Base-by-base conservation (phyloP, 2,329 filamentous ascomycete genomes). In the Penicillium freii region DNA sequence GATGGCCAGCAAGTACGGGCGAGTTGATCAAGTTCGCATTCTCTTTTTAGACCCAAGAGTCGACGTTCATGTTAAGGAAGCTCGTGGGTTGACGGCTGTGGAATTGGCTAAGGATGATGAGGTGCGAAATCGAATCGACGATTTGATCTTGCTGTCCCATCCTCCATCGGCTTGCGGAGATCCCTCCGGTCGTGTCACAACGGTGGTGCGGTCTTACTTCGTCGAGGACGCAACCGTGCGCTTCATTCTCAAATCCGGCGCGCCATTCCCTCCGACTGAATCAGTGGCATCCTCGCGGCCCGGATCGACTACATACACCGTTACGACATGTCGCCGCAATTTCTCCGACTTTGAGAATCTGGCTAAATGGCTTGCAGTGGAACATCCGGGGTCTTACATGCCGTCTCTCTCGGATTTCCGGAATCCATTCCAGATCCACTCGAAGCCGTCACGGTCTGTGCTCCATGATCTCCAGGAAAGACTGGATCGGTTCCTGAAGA, bases 31-130 rank as follows among this genome's bases (percentile, higher is more conserved):
- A 81, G 93, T 99, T 19, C 84, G 92, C 57, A 87, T 88, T 10
- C 81, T 99, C 6, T 97, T 96, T 73, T 84, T 88, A 42, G 94
- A 99, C 71, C 85, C 91, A 25, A 82, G 95, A 65, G 91, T 97
- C 5, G 94, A 99, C 70, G 77, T 93, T 15, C 86, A 88, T 42
- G 86, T 92, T 31, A 90, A 89, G 72, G 95, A 99, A 72, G 77
- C 90, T 17, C 85, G 94, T 58, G 94, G 94, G 0, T 80, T 99
- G 66, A 97, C 93, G 8, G 94, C 94, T 8, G 92, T 97, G 7
- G 94, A 99, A 74, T 82, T 99, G 46, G 94, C 95, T 49, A 99
- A 99, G 72, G 95, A 99, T 68, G 94, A 99, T 71, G 94, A 99
- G 65, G 90, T 99, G 27, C 86, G 94, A 39, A 99, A 97, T 75